Percentiles rank a stretch among this genome's conserved stretches.
phyloP scores from a whole-genome alignment of 2,329 filamentous ascomycete species.

The Fusarium fujikuroi region DNA sequence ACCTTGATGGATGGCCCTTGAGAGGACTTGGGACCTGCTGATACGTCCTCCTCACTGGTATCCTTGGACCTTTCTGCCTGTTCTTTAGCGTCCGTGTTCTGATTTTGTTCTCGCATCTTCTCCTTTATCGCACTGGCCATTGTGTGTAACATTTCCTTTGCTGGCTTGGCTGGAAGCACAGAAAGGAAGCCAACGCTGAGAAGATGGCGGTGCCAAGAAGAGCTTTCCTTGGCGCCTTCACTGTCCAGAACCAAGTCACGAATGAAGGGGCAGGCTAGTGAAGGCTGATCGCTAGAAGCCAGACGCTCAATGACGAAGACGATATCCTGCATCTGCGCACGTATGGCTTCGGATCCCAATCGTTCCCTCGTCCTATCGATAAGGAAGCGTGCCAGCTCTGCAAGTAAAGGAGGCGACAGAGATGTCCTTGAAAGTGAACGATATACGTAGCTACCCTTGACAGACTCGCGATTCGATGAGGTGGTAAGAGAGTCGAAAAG shows the following conservation, averaged over 20 bases:
- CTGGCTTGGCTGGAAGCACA: constrained; percentile 41
- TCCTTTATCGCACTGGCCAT: constrained; percentile 45
- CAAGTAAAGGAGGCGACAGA: constrained; percentile 9
- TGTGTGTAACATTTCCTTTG: constrained; percentile 42
- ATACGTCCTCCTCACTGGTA: background rate
- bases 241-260: constrained; percentile 45
- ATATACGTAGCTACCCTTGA: constrained; percentile 28
- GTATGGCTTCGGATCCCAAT: constrained; percentile 22
- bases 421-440: background rate
- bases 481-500: background rate
- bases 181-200: constrained; percentile 44
- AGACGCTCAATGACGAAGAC: constrained; percentile 39
- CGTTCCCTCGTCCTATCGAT: constrained; percentile 29
- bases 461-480: background rate
- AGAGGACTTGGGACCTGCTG: background rate
- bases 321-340: constrained; percentile 18
- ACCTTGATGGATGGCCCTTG: constrained; percentile 46
- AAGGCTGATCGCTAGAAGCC: constrained; percentile 45
- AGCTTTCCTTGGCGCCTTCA: constrained; percentile 38
- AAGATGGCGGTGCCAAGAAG: constrained; percentile 49
- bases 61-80: background rate
- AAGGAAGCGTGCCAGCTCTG: constrained; percentile 35
- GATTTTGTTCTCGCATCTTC: constrained; percentile 43
- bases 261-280: constrained; percentile 46
- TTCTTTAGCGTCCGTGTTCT: background rate